These are phyloP conservation scores for Fragaria vesca DNA, from an alignment of 306 rosid genomes.

Conservation along the genomic window DNA sequence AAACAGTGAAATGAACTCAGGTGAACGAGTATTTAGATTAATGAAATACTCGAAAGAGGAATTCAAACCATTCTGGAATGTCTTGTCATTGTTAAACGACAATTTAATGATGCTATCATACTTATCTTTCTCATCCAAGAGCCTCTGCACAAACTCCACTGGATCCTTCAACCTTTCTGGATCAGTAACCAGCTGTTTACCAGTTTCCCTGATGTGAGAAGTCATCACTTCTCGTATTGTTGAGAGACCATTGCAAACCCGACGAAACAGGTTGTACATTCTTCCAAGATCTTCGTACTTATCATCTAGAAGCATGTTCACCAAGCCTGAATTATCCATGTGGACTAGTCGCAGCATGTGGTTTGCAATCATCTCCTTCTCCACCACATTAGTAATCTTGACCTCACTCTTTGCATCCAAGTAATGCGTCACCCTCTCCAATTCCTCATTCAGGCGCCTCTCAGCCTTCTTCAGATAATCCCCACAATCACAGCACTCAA, in stretches of 20 bases:
- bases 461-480: conserved; percentile 79
- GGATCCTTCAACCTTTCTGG: conserved; percentile 84
- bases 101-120: conserved; percentile 65
- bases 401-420: conserved; percentile 66
- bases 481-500: conserved; percentile 75
- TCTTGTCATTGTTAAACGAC: conserved; percentile 81
- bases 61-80: conserved; percentile 87
- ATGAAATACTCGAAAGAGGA: conserved; percentile 83
- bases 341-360: conserved; percentile 79
- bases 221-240: conserved; percentile 73
- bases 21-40: conserved; percentile 69
- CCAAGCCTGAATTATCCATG: conserved; percentile 80
- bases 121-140: conserved; percentile 75
- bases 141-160: conserved; percentile 78
- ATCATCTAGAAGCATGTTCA: conserved; percentile 75
- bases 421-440: conserved; percentile 87
- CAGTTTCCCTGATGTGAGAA: conserved; percentile 65
- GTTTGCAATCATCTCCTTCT: conserved; percentile 76
- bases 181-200: conserved; percentile 77
- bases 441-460: conserved; percentile 76
- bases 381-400: conserved; percentile 71
- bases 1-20: conserved; percentile 79
- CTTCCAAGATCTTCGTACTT: conserved; percentile 74
- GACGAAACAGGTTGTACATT: conserved; percentile 72
- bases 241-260: conserved; percentile 58